A percentile compares a stretch with the other conserved stretches of the same genome.
Evolutionary conservation across 192 early-diverging fungal genomes (phyloP).

Genomic region (Ambispora gerdemannii): DNA sequence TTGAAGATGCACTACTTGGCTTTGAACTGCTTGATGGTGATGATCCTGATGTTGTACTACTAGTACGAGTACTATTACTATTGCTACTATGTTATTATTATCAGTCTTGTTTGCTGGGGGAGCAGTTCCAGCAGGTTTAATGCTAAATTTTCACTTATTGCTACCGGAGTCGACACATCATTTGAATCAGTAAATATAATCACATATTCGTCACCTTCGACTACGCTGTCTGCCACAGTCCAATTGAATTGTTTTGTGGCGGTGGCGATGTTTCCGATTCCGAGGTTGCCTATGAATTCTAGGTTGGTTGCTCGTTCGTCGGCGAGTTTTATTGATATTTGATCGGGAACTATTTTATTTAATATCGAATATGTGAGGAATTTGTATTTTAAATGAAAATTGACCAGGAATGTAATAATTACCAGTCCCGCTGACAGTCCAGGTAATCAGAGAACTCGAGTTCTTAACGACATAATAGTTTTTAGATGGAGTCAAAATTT

Average conservation of each 20-base stretch:
- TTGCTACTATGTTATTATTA: too few species aligned
- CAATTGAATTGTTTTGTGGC: not conserved
- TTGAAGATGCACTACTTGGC: too few species aligned
- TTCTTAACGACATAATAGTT: not conserved
- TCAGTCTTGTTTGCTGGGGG: not conserved
- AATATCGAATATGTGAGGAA: not conserved
- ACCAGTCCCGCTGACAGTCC: not conserved
- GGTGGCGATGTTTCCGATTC: not conserved
- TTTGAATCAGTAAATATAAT: not conserved
- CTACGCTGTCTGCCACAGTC: not conserved
- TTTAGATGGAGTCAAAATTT: not conserved
- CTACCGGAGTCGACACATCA: not conserved
- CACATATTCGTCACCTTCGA: not conserved
- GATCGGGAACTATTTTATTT: not conserved
- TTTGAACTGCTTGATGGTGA: too few species aligned
- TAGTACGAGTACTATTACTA: too few species aligned
- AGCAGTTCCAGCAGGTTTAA: slow-evolving; percentile 2
- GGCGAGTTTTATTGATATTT: not conserved
- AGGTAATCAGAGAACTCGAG: not conserved
- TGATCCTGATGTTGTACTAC: too few species aligned
- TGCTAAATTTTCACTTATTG: not conserved
- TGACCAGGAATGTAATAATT: too few species aligned
- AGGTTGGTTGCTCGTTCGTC: not conserved
- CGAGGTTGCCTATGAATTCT: not conserved
- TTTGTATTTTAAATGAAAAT: too few species aligned